Evolutionary conservation across 495 filamentous ascomycete species (phyloP).

Genomic region (Xylaria nigripes): DNA sequence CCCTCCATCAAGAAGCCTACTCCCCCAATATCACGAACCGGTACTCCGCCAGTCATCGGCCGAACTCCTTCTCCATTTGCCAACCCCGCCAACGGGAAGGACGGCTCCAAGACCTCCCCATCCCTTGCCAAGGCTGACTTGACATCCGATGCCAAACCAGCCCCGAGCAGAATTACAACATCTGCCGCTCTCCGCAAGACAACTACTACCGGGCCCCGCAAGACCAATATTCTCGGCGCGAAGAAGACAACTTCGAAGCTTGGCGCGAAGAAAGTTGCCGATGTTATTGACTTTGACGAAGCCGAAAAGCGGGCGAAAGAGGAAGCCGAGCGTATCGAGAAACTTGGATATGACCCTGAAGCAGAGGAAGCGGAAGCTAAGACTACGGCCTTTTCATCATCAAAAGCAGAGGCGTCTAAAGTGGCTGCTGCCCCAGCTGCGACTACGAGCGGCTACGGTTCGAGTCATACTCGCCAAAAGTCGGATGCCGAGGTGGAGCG

Average conservation of each 20-base stretch:
- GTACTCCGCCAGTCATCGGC: constrained; percentile 76
- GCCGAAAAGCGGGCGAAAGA: constrained; percentile 95
- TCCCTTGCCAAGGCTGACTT: constrained; percentile 60
- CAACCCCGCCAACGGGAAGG: constrained; percentile 63
- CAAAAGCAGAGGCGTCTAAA: constrained; percentile 41
- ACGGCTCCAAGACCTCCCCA: constrained; percentile 64
- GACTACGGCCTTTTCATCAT: constrained; percentile 34
- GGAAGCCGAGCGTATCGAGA: constrained; percentile 92
- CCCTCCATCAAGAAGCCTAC: constrained; percentile 94
- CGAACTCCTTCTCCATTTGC: constrained; percentile 86
- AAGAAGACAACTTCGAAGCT: constrained; percentile 77
- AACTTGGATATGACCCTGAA: constrained; percentile 95
- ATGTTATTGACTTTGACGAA: constrained; percentile 89
- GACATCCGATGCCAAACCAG: constrained; percentile 31
- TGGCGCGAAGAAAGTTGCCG: constrained; percentile 82
- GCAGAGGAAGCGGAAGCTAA: constrained; percentile 64
- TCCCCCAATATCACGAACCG: constrained; percentile 84
- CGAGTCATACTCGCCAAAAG: constrained; percentile 49
- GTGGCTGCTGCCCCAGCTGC: constrained; percentile 68
- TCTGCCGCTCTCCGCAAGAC: constrained; percentile 72
- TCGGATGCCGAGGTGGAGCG: constrained; percentile 69
- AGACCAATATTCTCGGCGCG: constrained; percentile 75
- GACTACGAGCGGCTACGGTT: constrained; percentile 59
- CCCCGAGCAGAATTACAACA: constrained; percentile 61
- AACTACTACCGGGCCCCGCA: constrained; percentile 54